Percentiles rank a stretch among this genome's conserved stretches.
These are phyloP conservation scores for Davidsoniella eucalypti DNA, from an alignment of 2,329 filamentous ascomycete genomes.

Conservation along the genomic window DNA sequence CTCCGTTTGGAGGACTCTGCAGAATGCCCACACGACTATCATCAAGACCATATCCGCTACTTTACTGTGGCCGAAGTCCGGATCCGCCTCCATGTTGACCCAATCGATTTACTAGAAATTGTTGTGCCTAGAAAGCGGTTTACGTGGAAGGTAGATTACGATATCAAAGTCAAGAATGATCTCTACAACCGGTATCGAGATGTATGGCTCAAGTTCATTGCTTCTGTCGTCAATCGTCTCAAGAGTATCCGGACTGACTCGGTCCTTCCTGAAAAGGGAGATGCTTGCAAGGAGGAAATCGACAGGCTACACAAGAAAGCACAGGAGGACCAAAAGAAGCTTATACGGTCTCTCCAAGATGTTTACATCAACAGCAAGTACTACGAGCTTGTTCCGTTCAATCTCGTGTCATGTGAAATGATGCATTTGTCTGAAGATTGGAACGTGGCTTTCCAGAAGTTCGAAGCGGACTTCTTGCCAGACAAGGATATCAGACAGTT, in stretches of 20 bases:
- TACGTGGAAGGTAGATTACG: slow-evolving; percentile 95
- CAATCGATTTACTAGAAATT: slow-evolving; percentile 84
- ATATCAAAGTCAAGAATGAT: slow-evolving; percentile 83
- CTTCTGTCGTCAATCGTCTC: slow-evolving; percentile 67
- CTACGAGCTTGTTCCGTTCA: slow-evolving; percentile 91
- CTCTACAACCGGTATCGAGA: slow-evolving; percentile 69
- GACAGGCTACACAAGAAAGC: slow-evolving; percentile 62
- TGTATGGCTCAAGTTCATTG: slow-evolving; percentile 71
- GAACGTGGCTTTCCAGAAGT: slow-evolving; percentile 79
- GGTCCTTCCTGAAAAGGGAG: slow-evolving; percentile 71
- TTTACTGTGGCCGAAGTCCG: slow-evolving; percentile 79
- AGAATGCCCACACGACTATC: slow-evolving; percentile 74
- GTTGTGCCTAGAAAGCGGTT: slow-evolving; percentile 79
- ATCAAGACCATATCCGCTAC: slow-evolving; percentile 80
- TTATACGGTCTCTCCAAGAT: slow-evolving; percentile 66
- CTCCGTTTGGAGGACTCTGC: slow-evolving; percentile 56
- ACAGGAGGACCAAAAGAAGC: slow-evolving; percentile 61
- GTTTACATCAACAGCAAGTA: slow-evolving; percentile 90
- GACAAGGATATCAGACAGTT: slow-evolving; percentile 92
- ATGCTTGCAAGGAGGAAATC: slow-evolving; percentile 67
- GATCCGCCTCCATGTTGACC: slow-evolving; percentile 80
- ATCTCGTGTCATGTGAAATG: slow-evolving; percentile 73
- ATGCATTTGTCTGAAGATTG: slow-evolving; percentile 86
- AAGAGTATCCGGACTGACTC: slow-evolving; percentile 84
- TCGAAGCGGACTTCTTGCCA: slow-evolving; percentile 84